Conservation (phyloP, 345 rosid genomes). For the Garcia nutans region DNA sequence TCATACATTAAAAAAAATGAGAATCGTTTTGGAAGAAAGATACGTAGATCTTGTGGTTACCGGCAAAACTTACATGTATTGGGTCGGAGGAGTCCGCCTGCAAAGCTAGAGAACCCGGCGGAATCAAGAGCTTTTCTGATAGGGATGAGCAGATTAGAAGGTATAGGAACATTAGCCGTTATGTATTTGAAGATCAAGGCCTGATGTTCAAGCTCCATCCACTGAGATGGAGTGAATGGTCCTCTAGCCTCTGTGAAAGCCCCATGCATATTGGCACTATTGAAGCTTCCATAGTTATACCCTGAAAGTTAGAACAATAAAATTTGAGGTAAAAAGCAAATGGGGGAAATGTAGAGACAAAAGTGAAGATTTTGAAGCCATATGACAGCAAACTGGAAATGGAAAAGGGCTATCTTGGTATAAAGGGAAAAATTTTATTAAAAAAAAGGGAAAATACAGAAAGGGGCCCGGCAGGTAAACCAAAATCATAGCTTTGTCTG, state of each 20-base stretch:
- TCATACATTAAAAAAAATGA: not conserved
- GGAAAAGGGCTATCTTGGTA: not conserved
- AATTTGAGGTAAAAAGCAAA: no score
- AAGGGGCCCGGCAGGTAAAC: not conserved
- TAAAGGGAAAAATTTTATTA: not conserved
- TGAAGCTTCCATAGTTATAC: constrained; percentile 29
- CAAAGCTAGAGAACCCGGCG: constrained; percentile 42
- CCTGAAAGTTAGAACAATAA: constrained; percentile 16
- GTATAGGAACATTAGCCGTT: constrained; percentile 72
- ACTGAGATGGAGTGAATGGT: constrained; percentile 67
- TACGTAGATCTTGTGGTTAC: no score
- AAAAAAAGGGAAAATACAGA: not conserved
- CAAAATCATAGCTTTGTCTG: constrained; percentile 20
- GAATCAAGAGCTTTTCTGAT: constrained; percentile 71
- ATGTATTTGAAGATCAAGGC: constrained; percentile 89
- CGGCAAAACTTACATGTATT: constrained; percentile 47
- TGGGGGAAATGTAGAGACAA: not conserved
- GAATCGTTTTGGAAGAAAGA: not conserved
- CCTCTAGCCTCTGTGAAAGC: constrained; percentile 44
- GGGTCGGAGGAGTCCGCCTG: constrained; percentile 46
- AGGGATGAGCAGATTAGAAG: constrained; percentile 69
- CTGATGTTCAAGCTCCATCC: constrained; percentile 96
- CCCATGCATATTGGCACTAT: constrained; percentile 42
- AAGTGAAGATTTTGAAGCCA: constrained; percentile 1
- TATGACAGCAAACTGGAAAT: not conserved